Evolutionary conservation across 164 flowering plant species (phyloP).

Genomic region (Annona squamosa): DNA sequence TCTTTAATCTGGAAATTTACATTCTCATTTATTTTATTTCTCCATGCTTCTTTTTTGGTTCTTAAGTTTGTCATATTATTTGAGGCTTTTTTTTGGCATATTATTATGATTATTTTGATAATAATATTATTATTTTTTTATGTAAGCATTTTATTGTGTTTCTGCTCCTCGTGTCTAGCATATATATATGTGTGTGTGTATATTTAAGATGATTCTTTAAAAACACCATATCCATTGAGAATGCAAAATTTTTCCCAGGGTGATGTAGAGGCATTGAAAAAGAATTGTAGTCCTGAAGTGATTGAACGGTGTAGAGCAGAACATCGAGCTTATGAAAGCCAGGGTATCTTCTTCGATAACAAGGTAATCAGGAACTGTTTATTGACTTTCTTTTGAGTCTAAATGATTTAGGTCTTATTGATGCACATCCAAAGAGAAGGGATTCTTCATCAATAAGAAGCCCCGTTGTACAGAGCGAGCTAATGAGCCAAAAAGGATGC

Average conservation of each 20-base stretch:
- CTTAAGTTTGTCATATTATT: too few species aligned
- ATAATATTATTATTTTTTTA: too few species aligned
- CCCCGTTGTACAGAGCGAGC: neutral
- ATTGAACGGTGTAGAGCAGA: constrained; percentile 82
- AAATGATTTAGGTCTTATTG: neutral
- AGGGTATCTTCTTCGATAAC: constrained; percentile 76
- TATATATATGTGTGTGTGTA: too few species aligned
- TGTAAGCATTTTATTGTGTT: too few species aligned
- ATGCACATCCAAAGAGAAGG: neutral
- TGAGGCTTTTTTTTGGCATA: too few species aligned
- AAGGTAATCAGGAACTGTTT: constrained; percentile 42
- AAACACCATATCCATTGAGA: neutral
- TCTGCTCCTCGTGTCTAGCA: too few species aligned
- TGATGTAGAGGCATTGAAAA: constrained; percentile 58
- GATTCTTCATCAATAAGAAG: neutral
- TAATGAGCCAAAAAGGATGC: too few species aligned
- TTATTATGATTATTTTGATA: too few species aligned
- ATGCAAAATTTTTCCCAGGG: constrained; percentile 36
- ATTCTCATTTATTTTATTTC: too few species aligned
- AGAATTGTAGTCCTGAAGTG: constrained; percentile 71
- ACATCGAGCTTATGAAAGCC: constrained; percentile 52
- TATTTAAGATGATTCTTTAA: neutral
- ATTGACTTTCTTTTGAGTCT: neutral
- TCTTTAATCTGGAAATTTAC: too few species aligned
- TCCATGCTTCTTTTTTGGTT: too few species aligned